Evolutionary conservation across 2,329 filamentous ascomycete genomes (phyloP).

Genomic region (Pseudogymnoascus sp.): DNA sequence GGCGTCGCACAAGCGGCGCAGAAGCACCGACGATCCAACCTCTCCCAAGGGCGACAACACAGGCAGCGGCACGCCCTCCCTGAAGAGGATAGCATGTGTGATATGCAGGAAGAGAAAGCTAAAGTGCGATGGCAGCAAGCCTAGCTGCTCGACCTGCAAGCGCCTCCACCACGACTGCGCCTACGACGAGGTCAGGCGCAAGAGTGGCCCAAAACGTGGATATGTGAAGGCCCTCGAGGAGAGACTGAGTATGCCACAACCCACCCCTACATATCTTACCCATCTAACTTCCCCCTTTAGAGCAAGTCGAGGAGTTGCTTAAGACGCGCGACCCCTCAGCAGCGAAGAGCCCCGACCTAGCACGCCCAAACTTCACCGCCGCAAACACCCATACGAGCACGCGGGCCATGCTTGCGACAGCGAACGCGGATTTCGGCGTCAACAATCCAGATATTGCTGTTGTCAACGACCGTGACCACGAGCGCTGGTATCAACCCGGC

Average conservation of each 20-base stretch:
- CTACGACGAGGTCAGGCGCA: constrained; percentile 62
- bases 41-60: constrained; percentile 19
- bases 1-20: constrained; percentile 23
- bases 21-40: constrained; percentile 28
- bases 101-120: constrained; percentile 89
- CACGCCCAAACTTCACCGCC: constrained; percentile 16
- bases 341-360: constrained; percentile 16
- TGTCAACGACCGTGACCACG: constrained; percentile 39
- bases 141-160: constrained; percentile 59
- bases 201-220: constrained; percentile 62
- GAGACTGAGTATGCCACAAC: constrained; percentile 61
- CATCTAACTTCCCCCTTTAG: constrained; percentile 35
- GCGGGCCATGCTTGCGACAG: not conserved
- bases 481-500: constrained; percentile 45
- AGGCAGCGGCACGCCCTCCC: constrained; percentile 51
- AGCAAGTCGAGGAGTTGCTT: constrained; percentile 86
- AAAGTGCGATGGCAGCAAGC: constrained; percentile 57
- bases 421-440: constrained; percentile 32
- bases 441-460: constrained; percentile 41
- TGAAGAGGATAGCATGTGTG: constrained; percentile 92
- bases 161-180: constrained; percentile 56
- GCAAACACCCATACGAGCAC: constrained; percentile 8
- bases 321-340: constrained; percentile 60
- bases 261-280: not conserved
- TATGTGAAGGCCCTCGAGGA: constrained; percentile 73